Evolutionary conservation across 805 yeast species (phyloP).

Genomic region (Yarrowia sp.): DNA sequence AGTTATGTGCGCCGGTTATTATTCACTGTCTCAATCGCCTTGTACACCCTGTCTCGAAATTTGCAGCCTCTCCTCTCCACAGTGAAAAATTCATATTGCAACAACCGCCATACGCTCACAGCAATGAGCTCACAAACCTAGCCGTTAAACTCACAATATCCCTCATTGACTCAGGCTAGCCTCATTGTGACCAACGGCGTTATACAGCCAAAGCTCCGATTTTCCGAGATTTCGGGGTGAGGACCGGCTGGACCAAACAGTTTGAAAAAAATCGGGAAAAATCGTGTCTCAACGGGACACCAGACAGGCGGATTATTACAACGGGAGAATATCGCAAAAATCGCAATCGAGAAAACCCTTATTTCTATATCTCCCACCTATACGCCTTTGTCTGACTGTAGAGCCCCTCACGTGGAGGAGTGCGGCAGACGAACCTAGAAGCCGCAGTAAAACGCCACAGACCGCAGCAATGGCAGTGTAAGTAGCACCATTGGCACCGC

Average conservation of each 20-base stretch:
- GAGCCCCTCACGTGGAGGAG: constrained; percentile 7
- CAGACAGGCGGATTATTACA: background rate
- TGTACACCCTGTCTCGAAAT: background rate
- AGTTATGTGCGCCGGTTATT: no score
- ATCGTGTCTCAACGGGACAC: background rate
- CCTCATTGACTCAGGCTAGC: background rate
- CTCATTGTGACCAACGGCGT: background rate
- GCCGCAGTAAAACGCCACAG: constrained; percentile 1
- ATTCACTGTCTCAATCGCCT: background rate
- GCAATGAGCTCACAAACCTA: background rate
- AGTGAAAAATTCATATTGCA: no score
- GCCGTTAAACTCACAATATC: background rate
- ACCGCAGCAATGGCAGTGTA: background rate
- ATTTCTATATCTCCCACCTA: background rate
- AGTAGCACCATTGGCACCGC: background rate
- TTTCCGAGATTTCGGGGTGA: background rate
- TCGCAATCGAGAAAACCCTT: background rate
- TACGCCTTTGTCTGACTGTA: background rate
- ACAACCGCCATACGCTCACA: background rate
- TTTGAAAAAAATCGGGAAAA: background rate
- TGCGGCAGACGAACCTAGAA: constrained; percentile 12
- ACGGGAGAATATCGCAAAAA: background rate
- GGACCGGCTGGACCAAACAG: no score
- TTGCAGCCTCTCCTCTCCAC: background rate
- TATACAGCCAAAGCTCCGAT: background rate